Evolutionary conservation across 2,329 filamentous ascomycete species (phyloP).

Genomic region (Bipolaris gigantea): DNA sequence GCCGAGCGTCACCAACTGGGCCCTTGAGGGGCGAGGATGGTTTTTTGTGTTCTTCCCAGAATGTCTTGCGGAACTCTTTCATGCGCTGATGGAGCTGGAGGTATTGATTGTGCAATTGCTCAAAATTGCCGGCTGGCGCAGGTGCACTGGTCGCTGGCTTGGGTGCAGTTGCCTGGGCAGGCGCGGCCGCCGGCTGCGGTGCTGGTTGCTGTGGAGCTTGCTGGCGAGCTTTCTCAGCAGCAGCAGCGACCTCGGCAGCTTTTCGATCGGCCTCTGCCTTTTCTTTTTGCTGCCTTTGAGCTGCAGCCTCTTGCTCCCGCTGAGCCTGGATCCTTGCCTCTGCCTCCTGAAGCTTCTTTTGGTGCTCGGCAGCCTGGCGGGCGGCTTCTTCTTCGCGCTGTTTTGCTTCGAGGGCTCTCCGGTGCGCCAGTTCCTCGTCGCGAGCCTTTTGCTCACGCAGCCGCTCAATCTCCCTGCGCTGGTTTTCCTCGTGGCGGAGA

Average conservation of each 20-base stretch:
- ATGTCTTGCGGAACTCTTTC: slow-evolving; percentile 41
- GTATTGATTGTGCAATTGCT: slow-evolving; percentile 40
- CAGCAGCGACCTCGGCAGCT: slow-evolving; percentile 32
- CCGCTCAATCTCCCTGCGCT: slow-evolving; percentile 44
- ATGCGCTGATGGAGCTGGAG: slow-evolving; percentile 41
- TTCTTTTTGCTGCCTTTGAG: slow-evolving; percentile 31
- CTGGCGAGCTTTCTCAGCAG: slow-evolving; percentile 28
- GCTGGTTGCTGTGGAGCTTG: slow-evolving; percentile 19
- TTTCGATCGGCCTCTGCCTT: slow-evolving; percentile 36
- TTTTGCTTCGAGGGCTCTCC: slow-evolving; percentile 39
- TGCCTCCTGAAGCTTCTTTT: slow-evolving; percentile 35
- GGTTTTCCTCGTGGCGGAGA: slow-evolving; percentile 39
- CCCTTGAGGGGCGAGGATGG: slow-evolving; percentile 31
- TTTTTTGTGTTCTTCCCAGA: slow-evolving; percentile 31
- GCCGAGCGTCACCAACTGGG: slow-evolving; percentile 37
- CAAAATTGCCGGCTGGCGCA: slow-evolving; percentile 22
- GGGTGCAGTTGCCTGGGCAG: slow-evolving; percentile 5
- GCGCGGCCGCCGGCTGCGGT: slow-evolving; percentile 9
- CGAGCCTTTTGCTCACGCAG: slow-evolving; percentile 51
- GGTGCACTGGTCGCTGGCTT: slow-evolving; percentile 11
- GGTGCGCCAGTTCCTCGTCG: slow-evolving; percentile 42
- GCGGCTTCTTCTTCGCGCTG: slow-evolving; percentile 38
- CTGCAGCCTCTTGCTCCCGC: slow-evolving; percentile 35
- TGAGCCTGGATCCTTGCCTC: slow-evolving; percentile 38
- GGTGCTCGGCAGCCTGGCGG: slow-evolving; percentile 31